Conservation (phyloP, 2,329 filamentous ascomycete genomes). For the Fusarium zealandicum region DNA sequence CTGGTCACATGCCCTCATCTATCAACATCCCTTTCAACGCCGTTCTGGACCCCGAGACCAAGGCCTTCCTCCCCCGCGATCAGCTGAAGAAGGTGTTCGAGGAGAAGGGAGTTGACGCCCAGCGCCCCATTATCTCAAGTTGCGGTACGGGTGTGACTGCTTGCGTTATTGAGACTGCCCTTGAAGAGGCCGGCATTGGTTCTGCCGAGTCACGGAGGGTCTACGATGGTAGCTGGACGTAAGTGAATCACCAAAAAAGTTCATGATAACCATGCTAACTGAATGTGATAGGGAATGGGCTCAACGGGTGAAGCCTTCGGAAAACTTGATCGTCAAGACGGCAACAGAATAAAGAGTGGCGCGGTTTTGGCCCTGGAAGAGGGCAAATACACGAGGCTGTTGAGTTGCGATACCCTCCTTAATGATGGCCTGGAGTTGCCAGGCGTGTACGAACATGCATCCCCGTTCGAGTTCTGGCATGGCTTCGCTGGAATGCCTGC, state of each 20-base stretch:
- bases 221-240: slow-evolving; percentile 99
- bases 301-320: slow-evolving; percentile 66
- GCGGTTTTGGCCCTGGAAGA: slow-evolving; percentile 22
- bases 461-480: slow-evolving; percentile 33
- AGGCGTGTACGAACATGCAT: slow-evolving; percentile 42
- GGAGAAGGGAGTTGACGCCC: slow-evolving; percentile 78
- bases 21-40: slow-evolving; percentile 82
- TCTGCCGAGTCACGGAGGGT: slow-evolving; percentile 72
- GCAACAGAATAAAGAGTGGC: slow-evolving; percentile 40
- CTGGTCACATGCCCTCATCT: slow-evolving; percentile 90
- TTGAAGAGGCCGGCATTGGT: slow-evolving; percentile 80
- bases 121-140: slow-evolving; percentile 82
- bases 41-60: slow-evolving; percentile 82
- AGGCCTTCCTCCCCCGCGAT: slow-evolving; percentile 75
- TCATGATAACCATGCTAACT: slow-evolving; percentile 30
- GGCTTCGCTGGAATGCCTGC: slow-evolving; percentile 23
- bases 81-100: slow-evolving; percentile 79
- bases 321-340: slow-evolving; percentile 68
- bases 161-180: slow-evolving; percentile 85
- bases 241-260: slow-evolving; percentile 54
- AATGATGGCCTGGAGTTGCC: slow-evolving; percentile 39
- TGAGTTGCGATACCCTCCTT: slow-evolving; percentile 44
- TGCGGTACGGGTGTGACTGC: slow-evolving; percentile 97
- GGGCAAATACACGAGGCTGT: slow-evolving; percentile 28
- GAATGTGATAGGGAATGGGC: slow-evolving; percentile 67